Percentiles rank a stretch among this genome's conserved stretches.
These are phyloP conservation scores for Phialophora tarda DNA, from an alignment of 2,329 filamentous ascomycete species.

Conservation along the genomic window DNA sequence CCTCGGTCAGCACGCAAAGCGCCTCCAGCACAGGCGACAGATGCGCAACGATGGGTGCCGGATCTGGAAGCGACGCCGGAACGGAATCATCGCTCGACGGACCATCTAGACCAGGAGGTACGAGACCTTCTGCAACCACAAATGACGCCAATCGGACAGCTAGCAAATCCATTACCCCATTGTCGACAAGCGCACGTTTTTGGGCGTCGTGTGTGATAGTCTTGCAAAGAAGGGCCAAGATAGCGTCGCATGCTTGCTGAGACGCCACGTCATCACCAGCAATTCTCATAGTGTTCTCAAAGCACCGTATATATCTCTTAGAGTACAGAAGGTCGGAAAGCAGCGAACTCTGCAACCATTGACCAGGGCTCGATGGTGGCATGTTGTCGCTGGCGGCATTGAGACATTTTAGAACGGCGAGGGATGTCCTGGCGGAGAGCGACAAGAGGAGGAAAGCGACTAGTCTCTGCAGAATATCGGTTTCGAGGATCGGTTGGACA, in stretches of 20 bases:
- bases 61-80: slow-evolving; percentile 63
- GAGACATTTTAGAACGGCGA: slow-evolving; percentile 75
- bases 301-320: slow-evolving; percentile 63
- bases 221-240: slow-evolving; percentile 59
- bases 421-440: slow-evolving; percentile 68
- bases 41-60: slow-evolving; percentile 64
- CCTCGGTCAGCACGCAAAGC: slow-evolving; percentile 74
- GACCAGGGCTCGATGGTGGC: slow-evolving; percentile 58
- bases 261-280: slow-evolving; percentile 53
- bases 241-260: slow-evolving; percentile 42
- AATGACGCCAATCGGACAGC: slow-evolving; percentile 74
- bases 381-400: slow-evolving; percentile 73
- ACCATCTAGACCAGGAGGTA: slow-evolving; percentile 68
- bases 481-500: slow-evolving; percentile 73
- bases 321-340: slow-evolving; percentile 71
- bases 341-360: slow-evolving; percentile 56
- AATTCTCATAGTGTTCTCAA: slow-evolving; percentile 67
- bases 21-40: slow-evolving; percentile 77
- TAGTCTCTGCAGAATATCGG: slow-evolving; percentile 71
- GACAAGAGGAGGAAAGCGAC: slow-evolving; percentile 69
- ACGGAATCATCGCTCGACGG: slow-evolving; percentile 59
- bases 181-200: slow-evolving; percentile 72
- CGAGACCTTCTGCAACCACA: slow-evolving; percentile 67
- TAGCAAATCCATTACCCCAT: slow-evolving; percentile 77
- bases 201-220: slow-evolving; percentile 73